Base-by-base conservation (phyloP, 2,329 filamentous ascomycete species). In the Fusarium anthophilum region DNA sequence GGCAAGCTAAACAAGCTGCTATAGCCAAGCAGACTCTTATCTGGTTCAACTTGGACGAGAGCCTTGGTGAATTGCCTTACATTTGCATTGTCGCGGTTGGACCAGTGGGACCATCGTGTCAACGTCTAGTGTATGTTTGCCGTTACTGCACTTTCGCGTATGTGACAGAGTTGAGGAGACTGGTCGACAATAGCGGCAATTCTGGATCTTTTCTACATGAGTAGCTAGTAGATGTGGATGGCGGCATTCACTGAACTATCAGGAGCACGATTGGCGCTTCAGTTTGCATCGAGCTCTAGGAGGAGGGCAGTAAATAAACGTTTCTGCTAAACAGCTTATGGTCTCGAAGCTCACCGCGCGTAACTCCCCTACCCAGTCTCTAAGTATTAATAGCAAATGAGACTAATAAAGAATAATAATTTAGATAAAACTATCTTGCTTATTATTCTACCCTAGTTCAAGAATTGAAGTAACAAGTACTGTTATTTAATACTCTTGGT, bases 231-330 rank as follows among this genome's bases (percentile, higher is more conserved):
- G 15, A 43, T 43, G 7, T 5, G 15, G 1, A 17, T 43, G 4
- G 10, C 2, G 9, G 12, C 41, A 1, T 17, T 12, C 10, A 17
- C 6, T 43, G 3, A 24, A 43, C 6, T 6, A 6, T 43, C 15
- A 17, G 22, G 17, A 17, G 9, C 14, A 43, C 22, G 22, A 15
- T 11, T n/a, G 0, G 9, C 9, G n/a, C n/a, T 43, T 5, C 41
- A 12, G 1, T 43, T 24, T 10, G 3, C 9, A 43, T 43, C 6
- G 15, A 7, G n/a, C 10, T 43, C 2, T 11, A 17, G 4, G 41
- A 6, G 2, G 15, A 11, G 10, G 9, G n/a, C 15, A 43, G 41
- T 43, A 12, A 12, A 24, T 10, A 0, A 5, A 17, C 15, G 6
- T 43, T 24, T n/a, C n/a, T n/a, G 39, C 39, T n/a, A 6, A 8